Evolutionary conservation across 139 green algal species (phyloP).

Genomic region (Chlorella sp.): DNA sequence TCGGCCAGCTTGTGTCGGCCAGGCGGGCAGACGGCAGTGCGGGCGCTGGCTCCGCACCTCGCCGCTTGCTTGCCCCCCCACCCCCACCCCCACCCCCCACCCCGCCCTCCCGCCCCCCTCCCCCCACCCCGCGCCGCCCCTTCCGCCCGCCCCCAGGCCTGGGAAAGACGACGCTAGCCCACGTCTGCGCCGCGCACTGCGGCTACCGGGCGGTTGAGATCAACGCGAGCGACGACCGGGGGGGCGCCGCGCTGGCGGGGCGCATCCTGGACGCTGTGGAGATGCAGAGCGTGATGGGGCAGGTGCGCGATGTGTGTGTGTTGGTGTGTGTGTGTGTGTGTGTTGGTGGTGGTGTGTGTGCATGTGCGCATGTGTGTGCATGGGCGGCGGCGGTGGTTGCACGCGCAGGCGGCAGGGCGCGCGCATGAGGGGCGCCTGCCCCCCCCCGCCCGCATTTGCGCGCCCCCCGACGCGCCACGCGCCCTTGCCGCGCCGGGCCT

Average conservation of each 20-base stretch:
- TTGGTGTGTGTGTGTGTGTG: no score
- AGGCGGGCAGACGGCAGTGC: no score
- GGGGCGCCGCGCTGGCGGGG: slow-evolving; percentile 53
- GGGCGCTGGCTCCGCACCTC: background rate
- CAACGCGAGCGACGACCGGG: slow-evolving; percentile 95
- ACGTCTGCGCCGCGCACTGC: slow-evolving; percentile 91
- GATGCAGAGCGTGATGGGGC: slow-evolving; percentile 56
- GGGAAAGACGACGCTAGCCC: slow-evolving; percentile 97
- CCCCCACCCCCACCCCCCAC: background rate
- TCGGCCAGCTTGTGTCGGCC: no score
- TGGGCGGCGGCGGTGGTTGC: no score
- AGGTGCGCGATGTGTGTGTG: no score
- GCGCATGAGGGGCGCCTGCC: no score
- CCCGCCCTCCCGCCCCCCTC: background rate
- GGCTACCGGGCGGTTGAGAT: slow-evolving; percentile 94
- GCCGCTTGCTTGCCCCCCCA: background rate
- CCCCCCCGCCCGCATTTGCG: no score
- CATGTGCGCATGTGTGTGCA: no score
- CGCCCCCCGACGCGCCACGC: no score
- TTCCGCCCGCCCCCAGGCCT: slow-evolving; percentile 57
- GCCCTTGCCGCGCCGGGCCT: no score
- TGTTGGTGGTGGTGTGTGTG: no score
- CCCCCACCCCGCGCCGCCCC: background rate
- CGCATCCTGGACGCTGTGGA: slow-evolving; percentile 83
- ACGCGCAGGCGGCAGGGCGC: no score